Conservation (phyloP, 441 rosid species). For the Gossypium laxum region DNA sequence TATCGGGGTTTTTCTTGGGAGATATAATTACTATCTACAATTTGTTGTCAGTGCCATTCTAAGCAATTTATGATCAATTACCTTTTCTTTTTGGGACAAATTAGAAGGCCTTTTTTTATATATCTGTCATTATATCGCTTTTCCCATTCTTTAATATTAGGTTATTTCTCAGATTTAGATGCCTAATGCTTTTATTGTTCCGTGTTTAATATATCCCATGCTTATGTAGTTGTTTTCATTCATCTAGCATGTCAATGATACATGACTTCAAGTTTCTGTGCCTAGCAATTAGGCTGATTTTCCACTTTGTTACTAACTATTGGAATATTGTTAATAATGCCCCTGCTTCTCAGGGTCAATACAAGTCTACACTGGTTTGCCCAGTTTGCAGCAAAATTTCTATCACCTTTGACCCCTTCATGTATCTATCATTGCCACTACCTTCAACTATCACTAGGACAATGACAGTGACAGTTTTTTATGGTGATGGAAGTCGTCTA, state of each 20-base stretch:
- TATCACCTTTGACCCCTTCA: constrained; percentile 64
- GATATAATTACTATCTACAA: neutral
- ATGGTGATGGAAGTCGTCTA: constrained; percentile 37
- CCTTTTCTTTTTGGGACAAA: neutral
- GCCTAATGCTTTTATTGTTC: neutral
- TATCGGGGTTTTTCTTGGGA: neutral
- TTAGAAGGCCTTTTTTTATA: neutral
- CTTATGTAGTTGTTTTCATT: constrained; percentile 1
- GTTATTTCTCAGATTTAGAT: neutral
- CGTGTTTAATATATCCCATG: neutral
- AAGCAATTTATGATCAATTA: neutral
- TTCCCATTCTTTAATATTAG: neutral
- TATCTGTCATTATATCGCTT: neutral
- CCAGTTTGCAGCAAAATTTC: constrained; percentile 56
- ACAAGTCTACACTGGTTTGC: constrained; percentile 59
- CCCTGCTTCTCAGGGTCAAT: constrained; percentile 45
- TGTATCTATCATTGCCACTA: constrained; percentile 59
- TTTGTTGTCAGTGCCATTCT: neutral
- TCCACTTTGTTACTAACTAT: neutral
- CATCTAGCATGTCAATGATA: constrained; percentile 3
- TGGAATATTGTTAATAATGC: neutral
- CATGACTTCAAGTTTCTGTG: neutral
- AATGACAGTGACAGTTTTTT: constrained; percentile 47
- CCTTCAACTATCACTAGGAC: constrained; percentile 49
- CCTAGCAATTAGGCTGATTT: neutral